Conservation (phyloP, 2,329 filamentous ascomycete species). For the Basipetospora chlamydospora region DNA sequence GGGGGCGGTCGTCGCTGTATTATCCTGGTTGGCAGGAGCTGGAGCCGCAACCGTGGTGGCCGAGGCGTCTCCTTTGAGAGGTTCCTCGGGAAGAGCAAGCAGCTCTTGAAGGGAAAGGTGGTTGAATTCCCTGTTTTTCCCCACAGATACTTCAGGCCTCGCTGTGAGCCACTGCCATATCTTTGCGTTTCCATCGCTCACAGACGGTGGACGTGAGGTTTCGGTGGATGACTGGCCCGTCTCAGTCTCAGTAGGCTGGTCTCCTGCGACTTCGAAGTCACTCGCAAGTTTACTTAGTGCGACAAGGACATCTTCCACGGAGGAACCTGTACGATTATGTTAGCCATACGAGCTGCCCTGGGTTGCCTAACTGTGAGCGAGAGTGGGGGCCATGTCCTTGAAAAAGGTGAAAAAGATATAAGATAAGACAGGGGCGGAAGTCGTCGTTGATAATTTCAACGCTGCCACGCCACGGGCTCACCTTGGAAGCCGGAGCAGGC, state of each 20-base stretch:
- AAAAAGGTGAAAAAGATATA: no score
- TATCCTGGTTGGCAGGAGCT: neutral
- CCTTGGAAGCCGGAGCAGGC: constrained; percentile 9
- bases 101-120: constrained; percentile 9
- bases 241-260: neutral
- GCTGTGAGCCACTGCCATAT: constrained; percentile 13
- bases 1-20: neutral
- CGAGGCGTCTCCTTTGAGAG: neutral
- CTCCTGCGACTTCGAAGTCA: neutral
- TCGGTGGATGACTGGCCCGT: neutral
- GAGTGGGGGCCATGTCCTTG: no score
- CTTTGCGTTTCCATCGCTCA: constrained; percentile 2
- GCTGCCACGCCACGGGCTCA: no score
- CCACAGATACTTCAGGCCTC: constrained; percentile 12
- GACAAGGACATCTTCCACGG: constrained; percentile 2
- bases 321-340: constrained; percentile 2
- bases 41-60: neutral
- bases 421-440: no score
- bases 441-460: no score
- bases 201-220: neutral
- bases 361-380: no score
- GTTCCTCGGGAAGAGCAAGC: constrained; percentile 7
- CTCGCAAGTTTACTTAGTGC: neutral
- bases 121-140: constrained; percentile 10
- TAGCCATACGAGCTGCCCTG: neutral